A percentile compares a stretch with the other conserved stretches of the same genome.
phyloP scores from a whole-genome alignment of 2,329 filamentous ascomycete genomes.

The Phaeoacremonium minimum region DNA sequence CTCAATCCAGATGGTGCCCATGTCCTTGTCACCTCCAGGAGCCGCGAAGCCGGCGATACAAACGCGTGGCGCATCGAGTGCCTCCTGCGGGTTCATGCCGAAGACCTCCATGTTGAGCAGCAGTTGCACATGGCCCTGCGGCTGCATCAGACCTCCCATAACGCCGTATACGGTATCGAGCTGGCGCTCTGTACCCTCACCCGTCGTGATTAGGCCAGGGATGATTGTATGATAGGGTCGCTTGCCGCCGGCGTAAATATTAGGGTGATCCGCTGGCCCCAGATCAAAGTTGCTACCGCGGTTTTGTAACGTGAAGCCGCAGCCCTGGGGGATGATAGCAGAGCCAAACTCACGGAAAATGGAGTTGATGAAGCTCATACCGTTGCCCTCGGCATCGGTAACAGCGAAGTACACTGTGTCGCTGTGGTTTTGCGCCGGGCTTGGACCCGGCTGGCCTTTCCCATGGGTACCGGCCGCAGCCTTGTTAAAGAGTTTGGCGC shows the following conservation, averaged over 20 bases:
- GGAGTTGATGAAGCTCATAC: slow-evolving; percentile 90
- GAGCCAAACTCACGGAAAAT: slow-evolving; percentile 86
- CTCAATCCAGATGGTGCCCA: slow-evolving; percentile 68
- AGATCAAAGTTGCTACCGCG: slow-evolving; percentile 82
- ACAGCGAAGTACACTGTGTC: slow-evolving; percentile 93
- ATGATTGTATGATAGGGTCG: slow-evolving; percentile 96
- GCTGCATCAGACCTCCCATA: slow-evolving; percentile 98
- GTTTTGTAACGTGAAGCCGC: slow-evolving; percentile 89
- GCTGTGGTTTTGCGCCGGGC: slow-evolving; percentile 59
- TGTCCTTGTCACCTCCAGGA: slow-evolving; percentile 37
- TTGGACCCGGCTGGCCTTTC: slow-evolving; percentile 33
- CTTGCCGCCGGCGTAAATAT: slow-evolving; percentile 75
- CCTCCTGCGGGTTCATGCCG: slow-evolving; percentile 73
- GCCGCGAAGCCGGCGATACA: slow-evolving; percentile 71
- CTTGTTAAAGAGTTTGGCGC: slow-evolving; percentile 53
- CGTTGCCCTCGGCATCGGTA: slow-evolving; percentile 77
- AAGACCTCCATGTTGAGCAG: slow-evolving; percentile 83
- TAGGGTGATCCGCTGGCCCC: slow-evolving; percentile 61
- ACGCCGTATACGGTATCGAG: slow-evolving; percentile 85
- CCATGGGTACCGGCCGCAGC: slow-evolving; percentile 55
- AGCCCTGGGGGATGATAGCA: slow-evolving; percentile 75
- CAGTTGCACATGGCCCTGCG: slow-evolving; percentile 89
- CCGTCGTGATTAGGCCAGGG: slow-evolving; percentile 75
- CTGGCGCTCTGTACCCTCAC: slow-evolving; percentile 57
- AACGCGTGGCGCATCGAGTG: slow-evolving; percentile 80